Evolutionary conservation across 1,284 basidiomycete species (phyloP).

Genomic region (Heterobasidion occidentale): DNA sequence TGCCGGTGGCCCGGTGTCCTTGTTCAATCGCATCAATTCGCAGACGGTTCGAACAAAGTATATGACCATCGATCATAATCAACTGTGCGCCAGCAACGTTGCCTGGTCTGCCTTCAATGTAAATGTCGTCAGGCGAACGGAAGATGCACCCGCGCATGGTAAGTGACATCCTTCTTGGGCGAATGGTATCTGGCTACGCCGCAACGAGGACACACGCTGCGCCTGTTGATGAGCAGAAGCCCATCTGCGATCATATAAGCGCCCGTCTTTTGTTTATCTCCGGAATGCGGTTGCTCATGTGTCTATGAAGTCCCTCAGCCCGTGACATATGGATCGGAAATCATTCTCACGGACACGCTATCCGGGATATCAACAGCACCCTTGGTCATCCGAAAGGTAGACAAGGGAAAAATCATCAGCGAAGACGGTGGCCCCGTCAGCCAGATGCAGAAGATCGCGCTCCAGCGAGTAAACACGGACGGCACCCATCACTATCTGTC

Average conservation of each 20-base stretch:
- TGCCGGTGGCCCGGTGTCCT: constrained; percentile 83
- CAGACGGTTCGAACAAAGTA: constrained; percentile 97
- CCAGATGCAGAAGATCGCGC: constrained; percentile 93
- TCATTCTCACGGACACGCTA: constrained; percentile 77
- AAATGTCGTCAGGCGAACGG: constrained; percentile 66
- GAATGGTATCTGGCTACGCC: constrained; percentile 35
- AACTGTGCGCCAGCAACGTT: constrained; percentile 80
- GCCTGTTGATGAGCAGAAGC: too few species aligned
- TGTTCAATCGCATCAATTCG: constrained; percentile 95
- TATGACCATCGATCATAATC: constrained; percentile 83
- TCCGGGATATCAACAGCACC: constrained; percentile 84
- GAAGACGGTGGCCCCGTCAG: constrained; percentile 89
- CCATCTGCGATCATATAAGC: too few species aligned
- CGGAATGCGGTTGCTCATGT: too few species aligned
- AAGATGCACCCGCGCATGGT: constrained; percentile 52
- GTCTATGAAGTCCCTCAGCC: constrained; percentile 44
- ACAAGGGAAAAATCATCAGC: constrained; percentile 77
- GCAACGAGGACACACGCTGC: background rate
- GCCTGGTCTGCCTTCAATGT: constrained; percentile 94
- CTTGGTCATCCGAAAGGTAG: constrained; percentile 86
- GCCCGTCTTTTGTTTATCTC: too few species aligned
- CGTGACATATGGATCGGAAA: constrained; percentile 88
- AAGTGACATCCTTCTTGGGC: constrained; percentile 25
- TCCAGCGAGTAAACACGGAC: constrained; percentile 77
- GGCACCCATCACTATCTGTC: constrained; percentile 76